phyloP scores from a whole-genome alignment of 1,284 basidiomycete species.

The Sanghuangporus baumii region DNA sequence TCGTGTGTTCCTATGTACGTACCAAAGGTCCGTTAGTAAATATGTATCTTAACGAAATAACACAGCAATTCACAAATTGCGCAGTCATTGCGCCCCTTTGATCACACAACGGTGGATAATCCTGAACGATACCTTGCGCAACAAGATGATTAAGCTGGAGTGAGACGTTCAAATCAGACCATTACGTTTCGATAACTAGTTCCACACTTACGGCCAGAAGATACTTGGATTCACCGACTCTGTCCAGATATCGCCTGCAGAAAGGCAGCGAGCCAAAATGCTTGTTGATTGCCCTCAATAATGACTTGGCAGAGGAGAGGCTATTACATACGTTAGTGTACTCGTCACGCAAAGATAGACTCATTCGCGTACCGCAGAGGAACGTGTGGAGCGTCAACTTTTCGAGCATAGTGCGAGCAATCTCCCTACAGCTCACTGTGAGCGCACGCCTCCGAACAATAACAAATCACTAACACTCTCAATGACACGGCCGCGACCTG shows the following conservation, averaged over 20 bases:
- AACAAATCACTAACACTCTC: slow-evolving; percentile 55
- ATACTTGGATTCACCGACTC: slow-evolving; percentile 93
- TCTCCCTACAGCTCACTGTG: slow-evolving; percentile 58
- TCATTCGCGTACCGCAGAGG: slow-evolving; percentile 54
- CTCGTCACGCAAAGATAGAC: slow-evolving; percentile 17
- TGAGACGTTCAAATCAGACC: background rate
- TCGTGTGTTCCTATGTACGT: slow-evolving; percentile 81
- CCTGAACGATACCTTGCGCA: slow-evolving; percentile 81
- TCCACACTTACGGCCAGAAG: slow-evolving; percentile 71
- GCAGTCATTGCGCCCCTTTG: slow-evolving; percentile 83
- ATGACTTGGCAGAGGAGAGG: slow-evolving; percentile 77
- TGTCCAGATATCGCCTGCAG: slow-evolving; percentile 92
- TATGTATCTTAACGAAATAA: no score
- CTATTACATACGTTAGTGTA: slow-evolving; percentile 33
- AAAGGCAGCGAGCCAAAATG: slow-evolving; percentile 96
- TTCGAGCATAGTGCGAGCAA: slow-evolving; percentile 88
- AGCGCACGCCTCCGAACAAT: slow-evolving; percentile 8
- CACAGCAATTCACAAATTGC: slow-evolving; percentile 67
- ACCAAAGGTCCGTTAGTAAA: slow-evolving; percentile 2
- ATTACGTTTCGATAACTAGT: background rate
- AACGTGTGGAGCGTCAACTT: slow-evolving; percentile 63
- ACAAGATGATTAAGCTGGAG: slow-evolving; percentile 86
- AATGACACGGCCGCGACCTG: slow-evolving; percentile 89
- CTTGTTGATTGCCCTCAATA: slow-evolving; percentile 87
- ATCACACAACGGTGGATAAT: slow-evolving; percentile 94